Evolutionary conservation across 2,329 filamentous ascomycete species (phyloP).

Genomic region (Venturia nashicola): DNA sequence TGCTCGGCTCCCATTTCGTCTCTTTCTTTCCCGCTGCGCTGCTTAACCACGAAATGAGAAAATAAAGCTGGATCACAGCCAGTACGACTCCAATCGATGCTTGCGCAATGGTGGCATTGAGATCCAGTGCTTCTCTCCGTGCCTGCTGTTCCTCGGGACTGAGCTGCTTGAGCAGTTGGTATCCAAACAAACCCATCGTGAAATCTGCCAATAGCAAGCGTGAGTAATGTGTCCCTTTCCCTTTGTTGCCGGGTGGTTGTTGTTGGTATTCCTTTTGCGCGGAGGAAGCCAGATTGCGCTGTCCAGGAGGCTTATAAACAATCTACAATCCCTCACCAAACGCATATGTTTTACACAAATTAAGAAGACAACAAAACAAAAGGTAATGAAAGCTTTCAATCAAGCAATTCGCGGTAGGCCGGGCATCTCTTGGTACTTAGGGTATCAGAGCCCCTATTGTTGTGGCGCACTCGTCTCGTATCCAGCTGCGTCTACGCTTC

Average conservation of each 20-base stretch:
- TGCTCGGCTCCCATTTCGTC: constrained; percentile 20
- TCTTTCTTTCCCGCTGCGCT: background rate
- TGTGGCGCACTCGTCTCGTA: background rate
- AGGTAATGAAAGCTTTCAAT: background rate
- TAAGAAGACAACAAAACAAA: background rate
- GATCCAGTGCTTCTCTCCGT: constrained; percentile 40
- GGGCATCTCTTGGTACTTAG: background rate
- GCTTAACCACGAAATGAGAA: constrained; percentile 22
- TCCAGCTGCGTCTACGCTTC: background rate
- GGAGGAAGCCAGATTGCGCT: background rate
- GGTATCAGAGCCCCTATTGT: background rate
- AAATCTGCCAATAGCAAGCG: too few relatives aligned
- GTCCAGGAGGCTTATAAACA: background rate
- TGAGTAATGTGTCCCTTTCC: background rate
- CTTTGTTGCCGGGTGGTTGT: background rate
- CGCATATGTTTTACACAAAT: background rate
- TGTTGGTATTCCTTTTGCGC: background rate
- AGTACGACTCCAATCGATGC: constrained; percentile 37
- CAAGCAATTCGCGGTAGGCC: background rate
- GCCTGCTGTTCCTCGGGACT: constrained; percentile 19
- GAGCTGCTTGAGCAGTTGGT: constrained; percentile 9
- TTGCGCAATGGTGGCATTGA: constrained; percentile 44
- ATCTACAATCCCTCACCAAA: background rate
- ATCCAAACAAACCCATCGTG: constrained; percentile 10
- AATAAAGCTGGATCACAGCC: constrained; percentile 28